Evolutionary conservation across 2,329 filamentous ascomycete genomes (phyloP).

Genomic region (Nemania sp.): DNA sequence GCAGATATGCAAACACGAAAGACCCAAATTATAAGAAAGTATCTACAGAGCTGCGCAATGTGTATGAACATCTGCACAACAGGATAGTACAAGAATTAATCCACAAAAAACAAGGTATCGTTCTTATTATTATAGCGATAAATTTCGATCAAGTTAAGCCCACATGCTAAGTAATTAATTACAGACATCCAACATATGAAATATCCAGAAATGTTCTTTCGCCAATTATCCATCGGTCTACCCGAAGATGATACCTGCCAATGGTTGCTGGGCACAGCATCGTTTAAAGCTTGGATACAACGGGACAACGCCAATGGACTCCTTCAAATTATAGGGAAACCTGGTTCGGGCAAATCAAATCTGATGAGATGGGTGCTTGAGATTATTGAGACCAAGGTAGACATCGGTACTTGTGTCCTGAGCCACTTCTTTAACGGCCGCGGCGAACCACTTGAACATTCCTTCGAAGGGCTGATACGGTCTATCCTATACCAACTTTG

Average conservation of each 20-base stretch:
- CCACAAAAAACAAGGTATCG: neutral
- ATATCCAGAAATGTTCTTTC: neutral
- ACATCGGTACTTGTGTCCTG: neutral
- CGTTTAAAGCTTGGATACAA: neutral
- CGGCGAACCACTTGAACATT: neutral
- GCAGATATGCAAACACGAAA: neutral
- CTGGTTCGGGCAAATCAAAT: neutral
- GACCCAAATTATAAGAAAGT: neutral
- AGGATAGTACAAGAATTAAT: too few relatives aligned
- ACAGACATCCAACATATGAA: neutral
- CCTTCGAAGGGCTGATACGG: neutral
- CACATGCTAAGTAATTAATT: neutral
- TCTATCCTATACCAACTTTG: neutral
- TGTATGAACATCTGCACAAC: neutral
- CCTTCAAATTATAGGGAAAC: neutral
- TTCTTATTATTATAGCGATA: neutral
- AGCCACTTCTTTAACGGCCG: neutral
- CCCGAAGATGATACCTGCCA: neutral
- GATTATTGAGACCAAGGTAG: neutral
- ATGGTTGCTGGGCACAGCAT: neutral
- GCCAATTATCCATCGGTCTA: neutral
- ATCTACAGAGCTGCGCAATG: neutral
- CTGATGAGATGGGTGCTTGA: neutral
- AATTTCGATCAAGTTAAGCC: neutral
- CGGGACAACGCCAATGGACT: neutral